Evolutionary conservation across 208 protist species (phyloP).

Genomic region (Porcisia deanei): DNA sequence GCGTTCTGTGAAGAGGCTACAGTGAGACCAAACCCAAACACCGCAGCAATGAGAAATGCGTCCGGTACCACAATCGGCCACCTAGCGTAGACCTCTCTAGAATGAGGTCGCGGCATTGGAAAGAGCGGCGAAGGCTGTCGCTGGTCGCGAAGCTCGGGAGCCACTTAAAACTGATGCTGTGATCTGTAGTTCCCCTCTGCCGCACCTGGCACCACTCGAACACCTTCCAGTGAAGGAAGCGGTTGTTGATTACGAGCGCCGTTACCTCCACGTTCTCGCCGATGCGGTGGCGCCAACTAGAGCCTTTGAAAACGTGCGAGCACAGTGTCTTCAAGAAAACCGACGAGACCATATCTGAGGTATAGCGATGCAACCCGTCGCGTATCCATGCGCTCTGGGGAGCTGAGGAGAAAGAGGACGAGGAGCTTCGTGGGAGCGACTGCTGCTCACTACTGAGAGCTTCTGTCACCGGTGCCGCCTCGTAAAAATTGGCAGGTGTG

Average conservation of each 20-base stretch:
- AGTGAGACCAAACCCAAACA: slow-evolving; percentile 30
- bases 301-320: slow-evolving; percentile 46
- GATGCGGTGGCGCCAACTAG: slow-evolving; percentile 39
- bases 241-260: slow-evolving; percentile 57
- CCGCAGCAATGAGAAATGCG: slow-evolving; percentile 63
- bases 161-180: slow-evolving; percentile 37
- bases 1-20: slow-evolving; percentile 23
- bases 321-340: slow-evolving; percentile 46
- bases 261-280: slow-evolving; percentile 35
- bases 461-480: slow-evolving; percentile 20
- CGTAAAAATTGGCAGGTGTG: slow-evolving; percentile 59
- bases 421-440: slow-evolving; percentile 1
- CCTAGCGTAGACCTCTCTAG: slow-evolving; percentile 47
- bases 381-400: slow-evolving; percentile 4
- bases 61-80: slow-evolving; percentile 59
- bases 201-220: slow-evolving; percentile 27
- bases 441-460: not conserved
- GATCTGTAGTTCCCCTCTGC: slow-evolving; percentile 23
- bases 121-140: slow-evolving; percentile 45
- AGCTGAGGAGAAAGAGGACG: slow-evolving; percentile 2
- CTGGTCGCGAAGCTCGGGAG: slow-evolving; percentile 34
- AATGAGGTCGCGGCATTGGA: slow-evolving; percentile 51
- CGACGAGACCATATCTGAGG: slow-evolving; percentile 26
- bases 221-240: slow-evolving; percentile 64
- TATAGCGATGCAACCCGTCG: not conserved